These are phyloP conservation scores for Mimosa bimucronata DNA, from an alignment of 306 rosid species.

Conservation along the genomic window DNA sequence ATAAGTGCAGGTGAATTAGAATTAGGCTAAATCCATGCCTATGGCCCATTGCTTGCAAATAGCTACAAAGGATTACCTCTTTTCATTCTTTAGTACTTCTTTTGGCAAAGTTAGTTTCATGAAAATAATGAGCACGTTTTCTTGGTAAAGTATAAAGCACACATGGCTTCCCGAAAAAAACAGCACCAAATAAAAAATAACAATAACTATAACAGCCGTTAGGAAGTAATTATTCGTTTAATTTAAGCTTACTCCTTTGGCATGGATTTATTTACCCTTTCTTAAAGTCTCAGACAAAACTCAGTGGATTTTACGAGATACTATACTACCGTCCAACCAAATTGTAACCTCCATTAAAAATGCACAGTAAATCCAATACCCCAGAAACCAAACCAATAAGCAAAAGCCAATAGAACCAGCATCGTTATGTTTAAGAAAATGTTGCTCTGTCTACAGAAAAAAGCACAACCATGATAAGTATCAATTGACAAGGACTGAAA, in stretches of 20 bases:
- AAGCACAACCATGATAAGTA: constrained; percentile 29
- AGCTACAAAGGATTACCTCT: too few relatives aligned
- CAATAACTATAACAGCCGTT: not conserved
- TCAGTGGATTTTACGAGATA: not conserved
- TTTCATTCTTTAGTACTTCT: too few relatives aligned
- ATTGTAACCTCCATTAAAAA: not conserved
- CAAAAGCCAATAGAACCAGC: too few relatives aligned
- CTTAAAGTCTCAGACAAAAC: constrained; percentile 2
- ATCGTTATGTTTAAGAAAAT: constrained; percentile 92
- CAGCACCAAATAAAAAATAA: not conserved
- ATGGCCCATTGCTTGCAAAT: too few relatives aligned
- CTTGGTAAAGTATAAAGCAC: not conserved
- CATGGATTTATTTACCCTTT: not conserved
- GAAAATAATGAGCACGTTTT: not conserved
- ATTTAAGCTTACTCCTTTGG: not conserved
- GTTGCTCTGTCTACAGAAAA: constrained; percentile 83
- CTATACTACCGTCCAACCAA: not conserved
- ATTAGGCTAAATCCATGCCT: too few relatives aligned
- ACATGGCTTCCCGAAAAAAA: not conserved
- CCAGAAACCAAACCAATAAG: not conserved
- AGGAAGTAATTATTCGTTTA: not conserved
- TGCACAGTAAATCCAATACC: not conserved
- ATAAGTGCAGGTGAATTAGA: too few relatives aligned
- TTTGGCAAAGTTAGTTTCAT: too few relatives aligned
- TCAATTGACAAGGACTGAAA: constrained; percentile 12